These are phyloP conservation scores for Picochlorum sp. DNA, from an alignment of 139 green algal genomes.

Conservation along the genomic window DNA sequence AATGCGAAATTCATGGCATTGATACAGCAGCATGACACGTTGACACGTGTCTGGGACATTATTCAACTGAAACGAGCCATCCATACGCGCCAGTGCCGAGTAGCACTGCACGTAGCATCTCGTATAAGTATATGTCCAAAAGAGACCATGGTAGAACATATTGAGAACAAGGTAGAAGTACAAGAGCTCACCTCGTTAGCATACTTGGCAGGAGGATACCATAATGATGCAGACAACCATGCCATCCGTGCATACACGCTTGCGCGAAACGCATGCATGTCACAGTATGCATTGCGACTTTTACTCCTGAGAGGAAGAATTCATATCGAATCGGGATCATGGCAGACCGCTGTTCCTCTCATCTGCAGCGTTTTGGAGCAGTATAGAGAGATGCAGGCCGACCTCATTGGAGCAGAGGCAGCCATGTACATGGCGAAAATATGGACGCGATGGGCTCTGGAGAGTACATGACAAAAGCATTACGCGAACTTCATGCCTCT, in stretches of 20 bases:
- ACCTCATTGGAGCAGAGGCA: conserved; percentile 39
- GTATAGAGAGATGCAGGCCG: conserved; percentile 19
- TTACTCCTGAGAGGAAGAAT: conserved; percentile 43
- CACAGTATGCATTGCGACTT: conserved; percentile 24
- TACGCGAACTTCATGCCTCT: conserved; percentile 28
- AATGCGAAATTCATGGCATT: no score
- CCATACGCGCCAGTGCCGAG: neutral
- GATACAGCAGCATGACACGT: no score
- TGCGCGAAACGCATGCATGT: conserved; percentile 11
- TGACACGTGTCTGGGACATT: no score
- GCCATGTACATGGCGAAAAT: conserved; percentile 24
- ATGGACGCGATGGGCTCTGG: conserved; percentile 14
- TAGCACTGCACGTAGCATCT: neutral
- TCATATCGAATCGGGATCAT: conserved; percentile 27
- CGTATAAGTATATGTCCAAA: neutral
- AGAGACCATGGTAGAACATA: neutral
- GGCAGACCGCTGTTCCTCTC: conserved; percentile 36
- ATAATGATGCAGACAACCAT: conserved; percentile 11
- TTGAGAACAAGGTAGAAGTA: conserved; percentile 13
- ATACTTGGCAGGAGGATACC: neutral
- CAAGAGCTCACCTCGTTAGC: conserved; percentile 7
- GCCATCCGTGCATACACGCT: conserved; percentile 17
- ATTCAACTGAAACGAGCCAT: neutral
- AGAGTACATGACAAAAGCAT: conserved; percentile 16
- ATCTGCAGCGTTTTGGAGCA: conserved; percentile 26